These are phyloP conservation scores for Cenococcum geophilum DNA, from an alignment of 495 filamentous ascomycete genomes.

Conservation along the genomic window DNA sequence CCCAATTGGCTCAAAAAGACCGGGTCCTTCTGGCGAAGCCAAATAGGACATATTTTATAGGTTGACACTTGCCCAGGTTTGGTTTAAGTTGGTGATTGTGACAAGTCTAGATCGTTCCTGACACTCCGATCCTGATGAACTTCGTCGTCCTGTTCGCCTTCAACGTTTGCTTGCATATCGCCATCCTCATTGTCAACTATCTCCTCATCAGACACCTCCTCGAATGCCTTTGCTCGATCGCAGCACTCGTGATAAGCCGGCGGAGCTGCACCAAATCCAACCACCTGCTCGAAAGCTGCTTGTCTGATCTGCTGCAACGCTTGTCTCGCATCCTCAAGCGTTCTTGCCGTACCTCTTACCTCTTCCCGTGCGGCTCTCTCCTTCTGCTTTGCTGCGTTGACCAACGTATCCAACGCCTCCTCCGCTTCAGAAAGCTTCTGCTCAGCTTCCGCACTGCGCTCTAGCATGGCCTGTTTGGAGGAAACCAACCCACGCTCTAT, in stretches of 20 bases:
- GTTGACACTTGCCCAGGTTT: no score
- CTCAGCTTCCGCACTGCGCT: background rate
- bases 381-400: constrained; percentile 3
- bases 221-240: constrained; percentile 4
- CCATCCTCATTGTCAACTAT: background rate
- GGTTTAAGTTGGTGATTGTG: no score
- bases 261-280: constrained; percentile 17
- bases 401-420: background rate
- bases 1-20: no score
- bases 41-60: no score
- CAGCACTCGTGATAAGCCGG: constrained; percentile 23
- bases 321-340: constrained; percentile 13
- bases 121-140: no score
- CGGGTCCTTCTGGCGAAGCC: no score
- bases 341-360: constrained; percentile 4
- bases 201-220: constrained; percentile 10
- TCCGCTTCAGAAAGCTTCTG: background rate
- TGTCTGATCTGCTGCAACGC: constrained; percentile 16
- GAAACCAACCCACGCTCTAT: background rate
- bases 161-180: no score
- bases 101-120: no score
- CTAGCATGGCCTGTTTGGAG: background rate
- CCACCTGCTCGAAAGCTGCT: constrained; percentile 18
- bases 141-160: no score
- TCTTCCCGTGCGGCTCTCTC: background rate